Percentiles rank a stretch among this genome's conserved stretches.
These are phyloP conservation scores for Xylaria sp. DNA, from an alignment of 2,329 filamentous ascomycete species.

Conservation along the genomic window DNA sequence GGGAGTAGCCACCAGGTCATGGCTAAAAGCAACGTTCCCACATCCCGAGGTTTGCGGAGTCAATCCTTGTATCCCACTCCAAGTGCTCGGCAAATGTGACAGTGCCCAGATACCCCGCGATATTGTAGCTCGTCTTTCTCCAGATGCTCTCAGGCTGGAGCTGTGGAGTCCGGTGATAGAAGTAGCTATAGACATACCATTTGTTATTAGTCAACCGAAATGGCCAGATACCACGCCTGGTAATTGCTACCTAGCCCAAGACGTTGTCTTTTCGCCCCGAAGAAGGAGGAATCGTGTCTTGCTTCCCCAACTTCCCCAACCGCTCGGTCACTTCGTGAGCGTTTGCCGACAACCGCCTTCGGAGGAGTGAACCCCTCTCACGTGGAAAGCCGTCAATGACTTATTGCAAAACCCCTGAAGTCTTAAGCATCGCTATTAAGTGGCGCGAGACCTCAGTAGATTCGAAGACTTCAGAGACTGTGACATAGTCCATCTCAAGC, in stretches of 20 bases:
- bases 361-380: slow-evolving; percentile 6
- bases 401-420: not conserved
- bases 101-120: not conserved
- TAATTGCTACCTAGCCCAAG: not conserved
- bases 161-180: not conserved
- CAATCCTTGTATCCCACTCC: slow-evolving; percentile 5
- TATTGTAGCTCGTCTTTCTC: not conserved
- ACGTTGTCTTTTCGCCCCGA: not conserved
- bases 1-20: slow-evolving; percentile 16
- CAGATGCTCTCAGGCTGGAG: not conserved
- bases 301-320: slow-evolving; percentile 21
- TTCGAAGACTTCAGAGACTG: not conserved
- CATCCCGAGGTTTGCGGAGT: not conserved
- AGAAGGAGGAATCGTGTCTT: slow-evolving; percentile 1
- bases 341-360: slow-evolving; percentile 16
- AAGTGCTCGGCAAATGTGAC: slow-evolving; percentile 18
- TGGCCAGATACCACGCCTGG: not conserved
- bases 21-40: slow-evolving; percentile 15
- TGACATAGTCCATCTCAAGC: no score
- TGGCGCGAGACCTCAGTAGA: not conserved
- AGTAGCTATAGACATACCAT: not conserved
- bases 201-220: slow-evolving; percentile 1
- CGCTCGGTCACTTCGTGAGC: slow-evolving; percentile 2
- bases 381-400: not conserved
- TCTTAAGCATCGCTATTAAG: not conserved